Conservation (phyloP, 805 yeast species). For the Cyberlindnera japonica region DNA sequence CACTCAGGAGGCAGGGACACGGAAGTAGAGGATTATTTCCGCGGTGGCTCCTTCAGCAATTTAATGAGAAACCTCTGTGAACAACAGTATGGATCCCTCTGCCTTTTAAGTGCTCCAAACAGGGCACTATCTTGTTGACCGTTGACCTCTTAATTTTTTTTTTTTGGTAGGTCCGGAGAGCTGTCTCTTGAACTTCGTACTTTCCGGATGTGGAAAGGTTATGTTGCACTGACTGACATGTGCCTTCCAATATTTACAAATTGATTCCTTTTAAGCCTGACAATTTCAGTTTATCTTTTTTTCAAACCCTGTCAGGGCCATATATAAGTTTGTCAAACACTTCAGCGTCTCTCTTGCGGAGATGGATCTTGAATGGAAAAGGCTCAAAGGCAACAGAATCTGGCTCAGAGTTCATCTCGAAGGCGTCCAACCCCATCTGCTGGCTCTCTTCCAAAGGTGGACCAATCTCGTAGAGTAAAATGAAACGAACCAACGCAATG, state of each 20-base stretch:
- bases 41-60: too few relatives aligned
- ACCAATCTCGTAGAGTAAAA: slow-evolving; percentile 48
- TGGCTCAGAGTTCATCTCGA: slow-evolving; percentile 47
- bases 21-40: too few relatives aligned
- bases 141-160: neutral
- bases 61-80: neutral
- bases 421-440: slow-evolving; percentile 45
- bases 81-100: neutral
- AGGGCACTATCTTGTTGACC: too few relatives aligned
- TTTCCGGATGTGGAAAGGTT: neutral
- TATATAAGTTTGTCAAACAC: slow-evolving; percentile 10
- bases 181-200: neutral
- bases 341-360: slow-evolving; percentile 30
- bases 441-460: slow-evolving; percentile 33
- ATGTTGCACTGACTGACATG: neutral
- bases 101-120: neutral
- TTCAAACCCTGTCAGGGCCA: neutral
- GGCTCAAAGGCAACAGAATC: slow-evolving; percentile 65
- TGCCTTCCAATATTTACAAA: too few relatives aligned
- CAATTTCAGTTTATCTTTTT: too few relatives aligned
- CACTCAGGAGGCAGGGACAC: too few relatives aligned
- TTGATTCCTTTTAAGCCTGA: neutral
- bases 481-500: slow-evolving; percentile 47
- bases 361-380: slow-evolving; percentile 33
- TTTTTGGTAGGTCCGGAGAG: neutral